Evolutionary conservation across 345 rosid genomes (phyloP).

Genomic region (Citrus unshiu): DNA sequence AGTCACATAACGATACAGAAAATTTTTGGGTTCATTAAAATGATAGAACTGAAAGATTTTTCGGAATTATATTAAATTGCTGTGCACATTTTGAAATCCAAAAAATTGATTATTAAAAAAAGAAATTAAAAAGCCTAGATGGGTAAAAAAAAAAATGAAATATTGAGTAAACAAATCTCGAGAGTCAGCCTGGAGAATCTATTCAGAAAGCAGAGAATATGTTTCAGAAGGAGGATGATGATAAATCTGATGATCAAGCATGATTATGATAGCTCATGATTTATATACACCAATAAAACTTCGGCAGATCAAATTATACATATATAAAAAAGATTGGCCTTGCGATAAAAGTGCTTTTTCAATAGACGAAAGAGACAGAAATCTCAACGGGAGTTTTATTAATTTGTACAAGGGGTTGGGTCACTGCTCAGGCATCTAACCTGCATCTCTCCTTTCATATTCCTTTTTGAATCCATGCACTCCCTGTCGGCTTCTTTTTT

Average conservation of each 20-base stretch:
- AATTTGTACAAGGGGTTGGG: not conserved
- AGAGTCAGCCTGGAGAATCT: slow-evolving; percentile 1
- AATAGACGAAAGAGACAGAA: not conserved
- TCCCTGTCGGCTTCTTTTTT: slow-evolving; percentile 6
- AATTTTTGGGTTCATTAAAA: not conserved
- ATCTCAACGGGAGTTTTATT: not conserved
- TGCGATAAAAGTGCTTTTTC: not conserved
- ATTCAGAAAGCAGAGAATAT: slow-evolving; percentile 7
- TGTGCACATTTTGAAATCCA: too few species aligned
- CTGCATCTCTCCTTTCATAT: slow-evolving; percentile 13
- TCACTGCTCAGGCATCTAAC: slow-evolving; percentile 16
- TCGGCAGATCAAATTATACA: not conserved
- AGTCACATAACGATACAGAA: not conserved
- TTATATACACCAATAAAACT: too few species aligned
- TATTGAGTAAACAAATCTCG: too few species aligned
- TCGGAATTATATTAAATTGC: too few species aligned
- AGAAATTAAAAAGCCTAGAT: too few species aligned
- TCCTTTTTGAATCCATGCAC: slow-evolving; percentile 4
- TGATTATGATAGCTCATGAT: not conserved
- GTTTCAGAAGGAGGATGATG: not conserved
- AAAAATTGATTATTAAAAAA: too few species aligned
- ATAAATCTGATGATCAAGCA: not conserved
- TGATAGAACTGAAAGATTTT: not conserved
- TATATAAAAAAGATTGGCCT: not conserved
- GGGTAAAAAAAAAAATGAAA: too few species aligned